A percentile compares a stretch with the other conserved stretches of the same genome.
These are phyloP conservation scores for Cantharellus cinnabarinus DNA, from an alignment of 768 basidiomycete species.

Conservation along the genomic window DNA sequence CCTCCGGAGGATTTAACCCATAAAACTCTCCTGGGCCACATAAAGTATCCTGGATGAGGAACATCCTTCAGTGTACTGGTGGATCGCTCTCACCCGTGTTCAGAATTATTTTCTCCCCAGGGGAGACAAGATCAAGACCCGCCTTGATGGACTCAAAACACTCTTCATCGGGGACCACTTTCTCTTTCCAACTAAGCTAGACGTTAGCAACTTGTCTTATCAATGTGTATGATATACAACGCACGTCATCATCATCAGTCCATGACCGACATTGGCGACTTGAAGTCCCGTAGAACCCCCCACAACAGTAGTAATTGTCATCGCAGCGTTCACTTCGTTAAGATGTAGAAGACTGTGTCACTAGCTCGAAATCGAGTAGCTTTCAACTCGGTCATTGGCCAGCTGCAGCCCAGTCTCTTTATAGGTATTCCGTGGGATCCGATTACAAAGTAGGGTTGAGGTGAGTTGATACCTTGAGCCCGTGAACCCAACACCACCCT, in stretches of 20 bases:
- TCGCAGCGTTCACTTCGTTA: background rate
- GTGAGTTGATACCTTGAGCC: too few relatives aligned
- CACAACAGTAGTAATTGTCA: background rate
- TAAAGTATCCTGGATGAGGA: background rate
- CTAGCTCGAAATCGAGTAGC: too few relatives aligned
- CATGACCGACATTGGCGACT: slow-evolving; percentile 16
- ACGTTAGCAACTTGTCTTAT: slow-evolving; percentile 1
- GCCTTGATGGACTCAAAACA: slow-evolving; percentile 42
- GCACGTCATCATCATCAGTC: slow-evolving; percentile 39
- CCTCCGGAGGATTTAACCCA: slow-evolving; percentile 13
- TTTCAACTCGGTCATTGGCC: too few relatives aligned
- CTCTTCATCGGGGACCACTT: slow-evolving; percentile 31
- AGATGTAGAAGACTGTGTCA: too few relatives aligned
- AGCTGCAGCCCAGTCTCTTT: too few relatives aligned
- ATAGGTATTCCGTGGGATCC: too few relatives aligned
- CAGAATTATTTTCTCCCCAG: slow-evolving; percentile 28
- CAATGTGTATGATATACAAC: slow-evolving; percentile 2
- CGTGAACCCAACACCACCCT: too few relatives aligned
- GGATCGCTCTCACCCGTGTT: slow-evolving; percentile 24
- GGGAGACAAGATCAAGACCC: slow-evolving; percentile 9
- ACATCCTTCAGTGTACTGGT: background rate
- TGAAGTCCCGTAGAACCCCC: background rate
- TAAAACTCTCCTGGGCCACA: slow-evolving; percentile 21
- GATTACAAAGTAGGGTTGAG: too few relatives aligned
- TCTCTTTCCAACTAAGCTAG: slow-evolving; percentile 22